Percentiles rank a stretch among this genome's conserved stretches.
These are phyloP conservation scores for Boletus pseudopeckii DNA, from an alignment of 768 basidiomycete species.

Conservation along the genomic window DNA sequence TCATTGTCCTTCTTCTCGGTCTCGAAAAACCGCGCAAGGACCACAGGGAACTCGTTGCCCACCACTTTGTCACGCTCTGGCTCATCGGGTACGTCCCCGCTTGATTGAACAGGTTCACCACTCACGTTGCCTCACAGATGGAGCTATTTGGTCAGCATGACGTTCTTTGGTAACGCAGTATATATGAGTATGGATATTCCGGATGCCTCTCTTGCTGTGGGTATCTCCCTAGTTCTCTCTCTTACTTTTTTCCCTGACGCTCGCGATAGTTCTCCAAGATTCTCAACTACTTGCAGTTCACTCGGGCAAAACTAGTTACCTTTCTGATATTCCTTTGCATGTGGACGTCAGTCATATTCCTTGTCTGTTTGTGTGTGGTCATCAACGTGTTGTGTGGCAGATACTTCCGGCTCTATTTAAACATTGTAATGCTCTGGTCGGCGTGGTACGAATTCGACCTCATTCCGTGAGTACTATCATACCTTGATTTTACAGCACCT, in stretches of 20 bases:
- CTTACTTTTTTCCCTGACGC: background rate
- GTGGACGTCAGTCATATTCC: slow-evolving; percentile 68
- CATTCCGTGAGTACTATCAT: slow-evolving; percentile 57
- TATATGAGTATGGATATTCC: slow-evolving; percentile 98
- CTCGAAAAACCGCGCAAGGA: slow-evolving; percentile 97
- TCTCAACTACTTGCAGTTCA: slow-evolving; percentile 78
- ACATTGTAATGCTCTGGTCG: slow-evolving; percentile 82
- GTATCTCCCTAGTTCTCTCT: slow-evolving; percentile 24
- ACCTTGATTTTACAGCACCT: background rate
- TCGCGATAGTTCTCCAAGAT: slow-evolving; percentile 70
- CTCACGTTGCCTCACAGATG: slow-evolving; percentile 46
- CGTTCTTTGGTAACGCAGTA: slow-evolving; percentile 85
- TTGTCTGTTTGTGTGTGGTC: background rate
- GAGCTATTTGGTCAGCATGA: slow-evolving; percentile 80
- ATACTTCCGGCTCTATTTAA: slow-evolving; percentile 92
- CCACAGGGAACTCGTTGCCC: slow-evolving; percentile 78
- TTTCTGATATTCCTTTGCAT: slow-evolving; percentile 65
- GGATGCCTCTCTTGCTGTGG: slow-evolving; percentile 80
- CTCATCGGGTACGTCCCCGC: slow-evolving; percentile 67
- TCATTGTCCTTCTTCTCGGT: slow-evolving; percentile 75
- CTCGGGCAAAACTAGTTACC: slow-evolving; percentile 55
- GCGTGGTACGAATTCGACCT: slow-evolving; percentile 77
- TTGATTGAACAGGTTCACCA: background rate
- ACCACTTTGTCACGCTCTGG: slow-evolving; percentile 95
- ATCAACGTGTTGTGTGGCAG: slow-evolving; percentile 35